Conservation (phyloP, 1,139 yeast genomes). For the Kurtzmaniella quercitrusa region DNA sequence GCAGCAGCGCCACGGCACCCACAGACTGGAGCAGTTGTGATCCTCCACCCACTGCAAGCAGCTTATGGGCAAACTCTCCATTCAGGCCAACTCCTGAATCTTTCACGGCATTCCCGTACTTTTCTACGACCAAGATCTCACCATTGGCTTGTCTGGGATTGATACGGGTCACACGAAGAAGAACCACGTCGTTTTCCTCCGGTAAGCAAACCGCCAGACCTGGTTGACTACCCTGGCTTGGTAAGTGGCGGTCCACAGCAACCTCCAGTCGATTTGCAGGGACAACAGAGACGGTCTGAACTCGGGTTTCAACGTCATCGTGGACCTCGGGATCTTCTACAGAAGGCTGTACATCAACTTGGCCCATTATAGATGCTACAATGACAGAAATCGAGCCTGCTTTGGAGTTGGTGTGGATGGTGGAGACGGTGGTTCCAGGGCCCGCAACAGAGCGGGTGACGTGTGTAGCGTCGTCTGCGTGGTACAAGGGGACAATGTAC, state of each 20-base stretch:
- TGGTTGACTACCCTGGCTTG: not conserved
- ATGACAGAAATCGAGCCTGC: conserved; percentile 40
- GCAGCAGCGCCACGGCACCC: conserved; percentile 44
- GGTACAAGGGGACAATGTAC: conserved; percentile 35
- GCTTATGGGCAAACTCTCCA: conserved; percentile 43
- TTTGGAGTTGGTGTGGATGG: conserved; percentile 21
- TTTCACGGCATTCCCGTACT: conserved; percentile 49
- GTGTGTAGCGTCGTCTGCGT: conserved; percentile 17
- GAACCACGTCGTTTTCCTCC: conserved; percentile 77
- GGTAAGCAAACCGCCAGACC: conserved; percentile 58
- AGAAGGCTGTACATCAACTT: conserved; percentile 26
- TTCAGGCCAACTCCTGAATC: conserved; percentile 69
- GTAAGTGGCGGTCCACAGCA: not conserved
- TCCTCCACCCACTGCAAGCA: conserved; percentile 51
- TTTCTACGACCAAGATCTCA: conserved; percentile 79
- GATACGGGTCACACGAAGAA: conserved; percentile 70
- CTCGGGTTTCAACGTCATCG: conserved; percentile 11
- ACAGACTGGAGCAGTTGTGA: conserved; percentile 40
- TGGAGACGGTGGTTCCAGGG: conserved; percentile 33
- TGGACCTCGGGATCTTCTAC: conserved; percentile 14
- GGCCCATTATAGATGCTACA: conserved; percentile 68
- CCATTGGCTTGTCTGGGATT: conserved; percentile 69
- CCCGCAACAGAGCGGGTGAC: conserved; percentile 30
- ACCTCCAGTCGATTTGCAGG: conserved; percentile 10
- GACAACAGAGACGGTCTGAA: conserved; percentile 27